Base-by-base conservation (phyloP, 371 early-diverging fungal species). In the Mortierella sp. region DNA sequence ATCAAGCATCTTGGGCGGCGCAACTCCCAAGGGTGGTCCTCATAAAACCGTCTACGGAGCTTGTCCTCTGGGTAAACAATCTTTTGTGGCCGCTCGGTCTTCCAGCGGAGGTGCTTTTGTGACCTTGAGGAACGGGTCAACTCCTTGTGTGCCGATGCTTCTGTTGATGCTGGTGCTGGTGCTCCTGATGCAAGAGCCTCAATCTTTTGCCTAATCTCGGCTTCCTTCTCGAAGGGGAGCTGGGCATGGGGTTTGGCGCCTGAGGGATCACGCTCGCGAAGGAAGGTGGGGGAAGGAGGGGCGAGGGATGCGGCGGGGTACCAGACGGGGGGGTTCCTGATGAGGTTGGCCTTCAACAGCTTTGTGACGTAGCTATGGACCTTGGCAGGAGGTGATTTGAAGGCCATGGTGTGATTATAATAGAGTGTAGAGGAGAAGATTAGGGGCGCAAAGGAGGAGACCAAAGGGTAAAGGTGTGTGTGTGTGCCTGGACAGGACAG, bases 11-110 rank as follows among this genome's bases (percentile, higher is more conserved):
- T 87, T 42, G 97, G 96, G 76, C 95, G 90, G 34, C 91, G 84
- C 77, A 94, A 88, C 89, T 98, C 98, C 84, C 94, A 96, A 28
- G 97, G 97, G 85, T 98, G 98, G 90, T 96, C 95, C 80, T 92
- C 91, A 88, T 95, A 98, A 82, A 98, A 98, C 72, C 91, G 93
- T 74, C 91, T 84, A 80, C 98, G 93, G 74, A 98, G 90, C 79
- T 82, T 83, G 87, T 98, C 98, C 89, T 97, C 97, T n/a, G 96
- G 96, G 80, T 96, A 98, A 44, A 92, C 94, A 70, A 98, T 96
- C 71, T 84, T 87, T 44, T 90, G 93, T 63, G 95, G 94, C 83
- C 91, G 88, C 72, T 91, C 91, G 47, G 91, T 88, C 80, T 80
- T 84, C 76, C 80, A 84, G 68, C 91, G 91, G 50, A 92, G 87